These are phyloP conservation scores for Stipa capillata DNA, from an alignment of 176 grass and related monocot genomes.

Conservation along the genomic window DNA sequence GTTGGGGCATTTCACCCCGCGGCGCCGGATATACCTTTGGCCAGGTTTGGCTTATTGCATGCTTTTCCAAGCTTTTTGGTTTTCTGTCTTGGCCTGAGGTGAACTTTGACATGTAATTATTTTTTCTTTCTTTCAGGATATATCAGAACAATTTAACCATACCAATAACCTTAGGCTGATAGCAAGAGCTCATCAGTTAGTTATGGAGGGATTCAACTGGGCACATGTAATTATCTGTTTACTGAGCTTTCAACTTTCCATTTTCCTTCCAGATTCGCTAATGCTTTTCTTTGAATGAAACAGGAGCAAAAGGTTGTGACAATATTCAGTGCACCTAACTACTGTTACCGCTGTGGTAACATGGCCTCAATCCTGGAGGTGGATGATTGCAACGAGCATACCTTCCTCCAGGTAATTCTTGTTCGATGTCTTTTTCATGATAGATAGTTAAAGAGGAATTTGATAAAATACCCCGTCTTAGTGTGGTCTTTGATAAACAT, in stretches of 20 bases:
- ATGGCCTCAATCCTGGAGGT: slow-evolving; percentile 72
- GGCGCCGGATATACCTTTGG: slow-evolving; percentile 67
- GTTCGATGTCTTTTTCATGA: background rate
- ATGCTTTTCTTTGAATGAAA: slow-evolving; percentile 3
- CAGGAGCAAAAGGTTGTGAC: slow-evolving; percentile 69
- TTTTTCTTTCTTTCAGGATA: slow-evolving; percentile 55
- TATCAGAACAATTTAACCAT: slow-evolving; percentile 73
- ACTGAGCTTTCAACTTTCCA: background rate
- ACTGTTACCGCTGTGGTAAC: slow-evolving; percentile 62
- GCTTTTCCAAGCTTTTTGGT: background rate
- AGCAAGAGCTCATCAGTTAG: slow-evolving; percentile 64
- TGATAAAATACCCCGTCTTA: too few relatives aligned
- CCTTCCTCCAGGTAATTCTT: slow-evolving; percentile 52
- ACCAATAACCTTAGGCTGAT: slow-evolving; percentile 60
- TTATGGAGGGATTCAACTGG: slow-evolving; percentile 69
- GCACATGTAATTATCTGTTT: slow-evolving; percentile 42
- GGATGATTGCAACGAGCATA: slow-evolving; percentile 59
- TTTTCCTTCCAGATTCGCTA: background rate
- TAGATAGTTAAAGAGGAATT: too few relatives aligned
- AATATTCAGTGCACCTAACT: slow-evolving; percentile 70
- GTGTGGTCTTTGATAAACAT: too few relatives aligned
- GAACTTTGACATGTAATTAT: background rate
- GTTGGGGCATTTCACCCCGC: slow-evolving; percentile 64
- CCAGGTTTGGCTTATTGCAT: slow-evolving; percentile 21
- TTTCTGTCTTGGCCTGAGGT: background rate